Evolutionary conservation across 2,329 filamentous ascomycete species (phyloP).

Genomic region (Aureobasidium sp.): DNA sequence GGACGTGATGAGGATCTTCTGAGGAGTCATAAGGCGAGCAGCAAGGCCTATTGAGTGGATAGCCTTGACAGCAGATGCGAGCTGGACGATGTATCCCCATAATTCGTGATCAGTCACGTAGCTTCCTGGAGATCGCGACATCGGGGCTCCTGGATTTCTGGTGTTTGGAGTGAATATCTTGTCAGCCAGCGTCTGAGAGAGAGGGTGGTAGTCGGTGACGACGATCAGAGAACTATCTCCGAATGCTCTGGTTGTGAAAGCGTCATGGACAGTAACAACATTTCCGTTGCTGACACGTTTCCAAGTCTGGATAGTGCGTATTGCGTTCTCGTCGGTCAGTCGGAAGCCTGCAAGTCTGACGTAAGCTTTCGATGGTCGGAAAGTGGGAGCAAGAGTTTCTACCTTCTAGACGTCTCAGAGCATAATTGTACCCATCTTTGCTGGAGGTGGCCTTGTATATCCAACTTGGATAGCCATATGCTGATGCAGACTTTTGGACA

Average conservation of each 20-base stretch:
- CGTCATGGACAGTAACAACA: slow-evolving; percentile 80
- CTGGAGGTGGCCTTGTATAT: slow-evolving; percentile 88
- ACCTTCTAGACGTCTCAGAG: slow-evolving; percentile 74
- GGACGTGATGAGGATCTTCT: slow-evolving; percentile 81
- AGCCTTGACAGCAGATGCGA: slow-evolving; percentile 76
- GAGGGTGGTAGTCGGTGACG: slow-evolving; percentile 85
- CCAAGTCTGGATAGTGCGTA: slow-evolving; percentile 81
- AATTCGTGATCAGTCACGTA: slow-evolving; percentile 64
- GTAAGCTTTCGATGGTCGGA: slow-evolving; percentile 9
- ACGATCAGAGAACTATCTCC: slow-evolving; percentile 92
- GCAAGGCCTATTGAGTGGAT: slow-evolving; percentile 78
- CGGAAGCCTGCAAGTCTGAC: slow-evolving; percentile 56
- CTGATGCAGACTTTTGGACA: slow-evolving; percentile 65
- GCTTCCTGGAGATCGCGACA: slow-evolving; percentile 17
- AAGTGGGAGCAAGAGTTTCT: slow-evolving; percentile 22
- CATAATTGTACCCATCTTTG: slow-evolving; percentile 85
- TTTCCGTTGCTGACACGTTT: slow-evolving; percentile 73
- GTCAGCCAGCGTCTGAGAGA: slow-evolving; percentile 83
- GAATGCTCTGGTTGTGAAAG: slow-evolving; percentile 88
- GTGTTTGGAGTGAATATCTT: slow-evolving; percentile 52
- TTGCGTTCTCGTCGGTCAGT: slow-evolving; percentile 80
- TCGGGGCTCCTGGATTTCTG: slow-evolving; percentile 17
- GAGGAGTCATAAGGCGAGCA: slow-evolving; percentile 75
- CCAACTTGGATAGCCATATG: slow-evolving; percentile 87
- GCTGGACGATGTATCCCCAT: slow-evolving; percentile 89